Base-by-base conservation (phyloP, 202 grass and related monocot species). In the Elaeis oleifera region DNA sequence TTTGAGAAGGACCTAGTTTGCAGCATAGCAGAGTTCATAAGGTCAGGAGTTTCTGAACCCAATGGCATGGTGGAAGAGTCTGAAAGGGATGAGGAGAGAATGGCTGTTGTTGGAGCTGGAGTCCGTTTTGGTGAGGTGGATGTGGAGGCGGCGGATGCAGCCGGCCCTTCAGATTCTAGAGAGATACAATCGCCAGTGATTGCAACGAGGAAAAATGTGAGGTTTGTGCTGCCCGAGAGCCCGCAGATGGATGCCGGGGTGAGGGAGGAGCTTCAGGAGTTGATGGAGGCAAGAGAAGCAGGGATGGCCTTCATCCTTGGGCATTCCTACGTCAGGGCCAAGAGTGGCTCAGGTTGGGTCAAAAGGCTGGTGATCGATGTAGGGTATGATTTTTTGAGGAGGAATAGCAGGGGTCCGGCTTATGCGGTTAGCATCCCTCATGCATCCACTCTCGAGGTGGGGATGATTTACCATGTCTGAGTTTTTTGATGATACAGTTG, bases 21-120 rank as follows among this genome's bases (percentile, higher is more conserved):
- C 82, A 97, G 94, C 82, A 56, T 97, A 5, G 94, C 88, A 0
- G 94, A 92, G 81, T 97, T 92, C 80, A 97, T 97, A 74, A 82
- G 84, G 1, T 77, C 85, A 1, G 80, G 80, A 2, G 18, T 29
- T 0, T 71, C 80, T 53, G 71, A 73, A 48, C 18, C 58, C 61
- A 84, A 67, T 20, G 70, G 68, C 36, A 16, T 59, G 1, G 3
- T 55, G 2, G 75, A 74, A 32, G 74, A 63, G 5, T 39, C 26
- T 17, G 71, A 82, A 0, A 80, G 79, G 53, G 84, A 87, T 5
- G 83, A 89, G 36, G 82, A 84, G 77, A 79, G 61, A 52, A 84
- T 97, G 84, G 74, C 88, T 0, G 82, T 97, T 1, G 70, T 97
- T 25, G 71, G 79, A 70, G 79, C 84, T 11, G 82, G 85, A 58